These are phyloP conservation scores for Cyathus striatus DNA, from an alignment of 768 basidiomycete genomes.

Conservation along the genomic window DNA sequence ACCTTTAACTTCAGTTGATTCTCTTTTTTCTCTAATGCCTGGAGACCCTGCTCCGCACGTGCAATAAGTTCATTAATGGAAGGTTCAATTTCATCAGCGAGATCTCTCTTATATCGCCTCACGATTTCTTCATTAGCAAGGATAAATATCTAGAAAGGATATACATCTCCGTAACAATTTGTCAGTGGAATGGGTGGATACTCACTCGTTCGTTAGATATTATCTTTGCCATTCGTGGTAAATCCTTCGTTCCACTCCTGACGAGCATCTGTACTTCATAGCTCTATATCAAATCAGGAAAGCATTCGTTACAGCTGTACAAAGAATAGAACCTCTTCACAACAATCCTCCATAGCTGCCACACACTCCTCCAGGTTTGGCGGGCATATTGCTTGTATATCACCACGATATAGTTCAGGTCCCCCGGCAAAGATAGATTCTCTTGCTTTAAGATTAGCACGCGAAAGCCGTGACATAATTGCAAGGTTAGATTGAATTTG, in stretches of 20 bases:
- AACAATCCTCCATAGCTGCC: conserved; percentile 74
- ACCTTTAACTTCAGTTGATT: conserved; percentile 62
- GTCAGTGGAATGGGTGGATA: neutral
- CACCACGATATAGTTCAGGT: conserved; percentile 59
- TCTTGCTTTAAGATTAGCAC: conserved; percentile 49
- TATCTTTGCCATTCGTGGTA: conserved; percentile 65
- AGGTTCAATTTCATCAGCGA: conserved; percentile 79
- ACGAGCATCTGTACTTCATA: conserved; percentile 66
- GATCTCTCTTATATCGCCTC: conserved; percentile 67
- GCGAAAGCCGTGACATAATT: conserved; percentile 48
- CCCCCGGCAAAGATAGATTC: conserved; percentile 73
- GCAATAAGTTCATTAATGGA: conserved; percentile 71
- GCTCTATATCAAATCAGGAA: conserved; percentile 33
- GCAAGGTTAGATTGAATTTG: no score
- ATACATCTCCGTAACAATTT: neutral
- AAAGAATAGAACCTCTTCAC: conserved; percentile 54
- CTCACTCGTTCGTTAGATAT: conserved; percentile 63
- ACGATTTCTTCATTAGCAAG: conserved; percentile 70
- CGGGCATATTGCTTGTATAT: conserved; percentile 61
- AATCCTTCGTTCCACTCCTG: conserved; percentile 64
- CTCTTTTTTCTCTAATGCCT: conserved; percentile 57
- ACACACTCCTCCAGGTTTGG: conserved; percentile 74
- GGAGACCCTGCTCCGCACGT: conserved; percentile 65
- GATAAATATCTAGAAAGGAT: conserved; percentile 56
- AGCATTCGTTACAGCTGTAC: neutral